Conservation (phyloP, 257 asterid species). For the Sherardia arvensis region DNA sequence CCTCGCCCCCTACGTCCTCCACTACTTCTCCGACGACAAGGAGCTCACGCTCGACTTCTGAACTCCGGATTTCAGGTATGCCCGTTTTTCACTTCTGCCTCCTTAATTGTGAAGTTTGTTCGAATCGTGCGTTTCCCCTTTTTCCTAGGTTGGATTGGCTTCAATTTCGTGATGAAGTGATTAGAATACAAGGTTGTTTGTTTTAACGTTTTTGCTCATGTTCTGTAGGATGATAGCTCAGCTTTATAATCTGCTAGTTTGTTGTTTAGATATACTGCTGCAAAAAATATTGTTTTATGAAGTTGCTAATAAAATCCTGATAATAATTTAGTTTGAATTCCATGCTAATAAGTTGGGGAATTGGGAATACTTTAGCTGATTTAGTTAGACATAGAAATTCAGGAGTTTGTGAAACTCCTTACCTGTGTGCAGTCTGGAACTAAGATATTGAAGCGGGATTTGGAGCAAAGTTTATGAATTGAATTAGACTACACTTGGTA, state of each 20-base stretch:
- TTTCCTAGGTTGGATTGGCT: background rate
- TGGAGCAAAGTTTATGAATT: background rate
- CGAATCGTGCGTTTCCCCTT: background rate
- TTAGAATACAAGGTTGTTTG: background rate
- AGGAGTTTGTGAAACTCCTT: background rate
- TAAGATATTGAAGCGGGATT: background rate
- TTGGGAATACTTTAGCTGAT: background rate
- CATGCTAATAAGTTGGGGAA: no score
- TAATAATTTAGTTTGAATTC: no score
- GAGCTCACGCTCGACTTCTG: conserved; percentile 63
- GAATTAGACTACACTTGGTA: no score
- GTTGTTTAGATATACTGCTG: background rate
- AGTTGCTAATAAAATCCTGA: background rate
- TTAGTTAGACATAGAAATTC: background rate
- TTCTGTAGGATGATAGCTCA: no score
- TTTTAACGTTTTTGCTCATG: background rate
- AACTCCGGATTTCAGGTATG: conserved; percentile 19
- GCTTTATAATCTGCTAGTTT: background rate
- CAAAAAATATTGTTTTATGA: background rate
- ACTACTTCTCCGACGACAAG: conserved; percentile 57
- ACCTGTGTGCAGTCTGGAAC: background rate
- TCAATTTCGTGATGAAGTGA: background rate
- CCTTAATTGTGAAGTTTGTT: background rate
- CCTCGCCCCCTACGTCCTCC: conserved; percentile 62
- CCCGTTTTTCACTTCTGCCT: background rate